Evolutionary conservation across 306 rosid genomes (phyloP).

Genomic region (Oxytropis ochrocephala): DNA sequence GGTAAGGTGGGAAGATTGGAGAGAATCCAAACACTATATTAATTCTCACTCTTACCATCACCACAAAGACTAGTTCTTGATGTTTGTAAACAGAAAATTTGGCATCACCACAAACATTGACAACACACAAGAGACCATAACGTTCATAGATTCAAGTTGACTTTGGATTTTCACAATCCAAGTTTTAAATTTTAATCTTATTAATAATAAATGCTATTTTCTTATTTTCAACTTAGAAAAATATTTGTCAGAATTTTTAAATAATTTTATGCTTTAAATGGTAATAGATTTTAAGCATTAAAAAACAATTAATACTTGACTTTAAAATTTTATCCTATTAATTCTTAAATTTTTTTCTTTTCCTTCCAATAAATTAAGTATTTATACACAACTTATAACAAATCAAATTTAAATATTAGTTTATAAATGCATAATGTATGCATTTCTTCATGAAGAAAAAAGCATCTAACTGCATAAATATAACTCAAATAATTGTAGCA

Average conservation of each 20-base stretch:
- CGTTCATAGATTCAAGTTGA: background rate
- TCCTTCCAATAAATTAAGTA: too few relatives aligned
- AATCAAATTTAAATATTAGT: too few relatives aligned
- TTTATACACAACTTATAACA: too few relatives aligned
- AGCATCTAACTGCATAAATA: too few relatives aligned
- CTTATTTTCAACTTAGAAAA: background rate
- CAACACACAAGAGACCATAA: background rate
- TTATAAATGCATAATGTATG: too few relatives aligned
- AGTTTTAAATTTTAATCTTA: too few relatives aligned
- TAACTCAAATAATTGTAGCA: too few relatives aligned
- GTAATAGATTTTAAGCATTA: background rate
- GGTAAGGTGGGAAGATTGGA: too few relatives aligned
- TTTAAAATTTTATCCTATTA: too few relatives aligned
- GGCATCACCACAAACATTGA: background rate
- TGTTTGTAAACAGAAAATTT: background rate
- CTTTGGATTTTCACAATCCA: background rate
- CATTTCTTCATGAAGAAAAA: too few relatives aligned
- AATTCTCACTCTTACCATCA: background rate
- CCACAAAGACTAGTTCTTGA: background rate
- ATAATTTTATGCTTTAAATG: background rate
- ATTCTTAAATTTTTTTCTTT: too few relatives aligned
- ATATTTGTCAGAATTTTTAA: background rate
- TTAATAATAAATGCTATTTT: background rate
- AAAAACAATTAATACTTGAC: too few relatives aligned
- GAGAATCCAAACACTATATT: background rate